These are phyloP conservation scores for Cryptococcus deneoformans DNA, from an alignment of 1,284 basidiomycete genomes.

Conservation along the genomic window DNA sequence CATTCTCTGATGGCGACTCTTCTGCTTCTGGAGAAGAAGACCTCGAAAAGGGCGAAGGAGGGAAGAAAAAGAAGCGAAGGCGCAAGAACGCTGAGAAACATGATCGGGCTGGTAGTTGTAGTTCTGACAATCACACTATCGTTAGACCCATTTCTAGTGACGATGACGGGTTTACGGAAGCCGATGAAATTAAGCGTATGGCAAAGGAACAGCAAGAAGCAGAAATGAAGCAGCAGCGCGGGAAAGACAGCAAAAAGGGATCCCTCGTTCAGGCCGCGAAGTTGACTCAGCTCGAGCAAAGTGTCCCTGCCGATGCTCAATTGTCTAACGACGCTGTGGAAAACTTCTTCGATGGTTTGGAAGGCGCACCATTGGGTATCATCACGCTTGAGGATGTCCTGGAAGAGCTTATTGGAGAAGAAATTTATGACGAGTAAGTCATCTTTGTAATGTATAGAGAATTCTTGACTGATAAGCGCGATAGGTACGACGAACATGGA, in stretches of 20 bases:
- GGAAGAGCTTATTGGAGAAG: conserved; percentile 86
- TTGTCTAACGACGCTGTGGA: conserved; percentile 66
- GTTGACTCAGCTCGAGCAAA: conserved; percentile 62
- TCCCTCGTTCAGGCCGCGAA: conserved; percentile 51
- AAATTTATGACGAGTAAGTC: conserved; percentile 76
- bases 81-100: conserved; percentile 15
- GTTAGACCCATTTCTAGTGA: conserved; percentile 25
- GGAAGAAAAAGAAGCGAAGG: conserved; percentile 1
- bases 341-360: conserved; percentile 69
- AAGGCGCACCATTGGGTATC: conserved; percentile 78
- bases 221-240: conserved; percentile 25
- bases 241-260: conserved; percentile 47
- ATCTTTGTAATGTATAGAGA: not conserved
- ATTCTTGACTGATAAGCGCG: not conserved
- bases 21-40: conserved; percentile 61
- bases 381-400: conserved; percentile 91
- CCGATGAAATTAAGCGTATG: conserved; percentile 22
- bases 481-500: conserved; percentile 29
- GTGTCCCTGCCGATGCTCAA: conserved; percentile 78
- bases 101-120: not conserved
- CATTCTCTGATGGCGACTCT: conserved; percentile 47
- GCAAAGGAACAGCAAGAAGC: conserved; percentile 25
- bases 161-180: conserved; percentile 5
- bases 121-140: conserved; percentile 9
- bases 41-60: conserved; percentile 15